Conservation (phyloP, 208 protist genomes). For the Crithidia brevicula region DNA sequence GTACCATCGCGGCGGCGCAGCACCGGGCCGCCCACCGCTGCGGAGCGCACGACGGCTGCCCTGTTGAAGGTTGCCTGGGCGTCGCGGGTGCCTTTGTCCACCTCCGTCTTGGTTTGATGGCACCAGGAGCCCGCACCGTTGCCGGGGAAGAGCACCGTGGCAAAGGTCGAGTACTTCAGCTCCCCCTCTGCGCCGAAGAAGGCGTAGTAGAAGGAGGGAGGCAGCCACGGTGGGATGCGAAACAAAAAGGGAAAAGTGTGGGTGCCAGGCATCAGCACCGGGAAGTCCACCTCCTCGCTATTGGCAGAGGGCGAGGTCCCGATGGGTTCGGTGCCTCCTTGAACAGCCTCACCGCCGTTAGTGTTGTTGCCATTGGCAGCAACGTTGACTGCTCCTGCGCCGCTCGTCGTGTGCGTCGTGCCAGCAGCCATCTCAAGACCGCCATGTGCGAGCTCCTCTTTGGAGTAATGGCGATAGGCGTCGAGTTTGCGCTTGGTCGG, state of each 20-base stretch:
- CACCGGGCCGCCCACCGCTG: slow-evolving; percentile 12
- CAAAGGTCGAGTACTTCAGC: slow-evolving; percentile 48
- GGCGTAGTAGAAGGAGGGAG: slow-evolving; percentile 68
- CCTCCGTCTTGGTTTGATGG: slow-evolving; percentile 9
- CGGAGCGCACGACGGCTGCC: neutral
- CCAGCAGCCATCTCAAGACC: slow-evolving; percentile 20
- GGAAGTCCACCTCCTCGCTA: slow-evolving; percentile 25
- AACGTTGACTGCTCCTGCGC: neutral
- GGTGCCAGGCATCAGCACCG: slow-evolving; percentile 46
- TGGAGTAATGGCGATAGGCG: slow-evolving; percentile 30
- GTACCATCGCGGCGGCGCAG: slow-evolving; percentile 21
- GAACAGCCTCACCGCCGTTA: slow-evolving; percentile 5
- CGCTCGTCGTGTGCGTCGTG: slow-evolving; percentile 20
- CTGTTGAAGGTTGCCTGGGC: slow-evolving; percentile 9
- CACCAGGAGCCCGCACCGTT: slow-evolving; percentile 33
- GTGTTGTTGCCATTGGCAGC: neutral
- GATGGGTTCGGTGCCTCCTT: slow-evolving; percentile 17
- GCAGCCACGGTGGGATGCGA: slow-evolving; percentile 64
- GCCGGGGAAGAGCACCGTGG: slow-evolving; percentile 40
- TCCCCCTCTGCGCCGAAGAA: slow-evolving; percentile 39
- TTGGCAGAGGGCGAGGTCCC: neutral
- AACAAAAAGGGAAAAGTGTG: slow-evolving; percentile 66
- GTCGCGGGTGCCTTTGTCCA: neutral
- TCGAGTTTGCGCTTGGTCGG: slow-evolving; percentile 36
- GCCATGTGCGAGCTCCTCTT: slow-evolving; percentile 21